Conservation (phyloP, 73 alveolate genomes). For the Symbiodinium pilosum region DNA sequence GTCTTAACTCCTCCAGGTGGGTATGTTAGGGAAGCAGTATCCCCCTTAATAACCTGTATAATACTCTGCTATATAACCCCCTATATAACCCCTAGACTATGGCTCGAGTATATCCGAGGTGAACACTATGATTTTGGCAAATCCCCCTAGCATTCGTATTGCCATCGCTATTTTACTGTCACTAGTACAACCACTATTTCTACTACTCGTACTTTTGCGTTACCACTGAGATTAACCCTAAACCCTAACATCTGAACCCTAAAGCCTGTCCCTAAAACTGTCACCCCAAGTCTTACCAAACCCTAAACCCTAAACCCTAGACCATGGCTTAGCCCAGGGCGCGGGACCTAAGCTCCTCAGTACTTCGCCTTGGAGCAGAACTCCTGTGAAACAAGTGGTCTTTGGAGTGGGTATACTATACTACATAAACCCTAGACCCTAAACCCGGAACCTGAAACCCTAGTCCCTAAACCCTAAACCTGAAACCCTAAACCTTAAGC, state of each 20-base stretch:
- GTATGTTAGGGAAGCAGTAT: too few species aligned
- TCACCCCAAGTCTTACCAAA: not conserved
- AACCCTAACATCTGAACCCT: not conserved
- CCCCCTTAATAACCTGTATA: too few species aligned
- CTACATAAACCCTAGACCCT: too few species aligned
- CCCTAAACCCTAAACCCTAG: not conserved
- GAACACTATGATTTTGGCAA: not conserved
- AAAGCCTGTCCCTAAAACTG: not conserved
- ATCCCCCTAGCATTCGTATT: not conserved
- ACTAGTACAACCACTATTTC: not conserved
- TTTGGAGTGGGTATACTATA: too few species aligned
- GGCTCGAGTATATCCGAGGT: not conserved
- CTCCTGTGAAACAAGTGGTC: not conserved
- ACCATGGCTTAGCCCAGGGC: not conserved
- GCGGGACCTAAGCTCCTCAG: not conserved
- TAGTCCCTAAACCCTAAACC: too few species aligned
- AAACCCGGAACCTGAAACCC: too few species aligned
- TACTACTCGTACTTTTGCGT: not conserved
- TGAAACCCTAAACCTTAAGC: too few species aligned
- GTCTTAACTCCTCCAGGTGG: too few species aligned
- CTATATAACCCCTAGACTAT: not conserved
- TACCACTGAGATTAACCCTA: not conserved
- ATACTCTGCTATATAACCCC: too few species aligned
- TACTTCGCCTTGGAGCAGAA: not conserved
- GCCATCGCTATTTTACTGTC: too few species aligned